Conservation (phyloP, 208 protist genomes). For the Trypanosoma rangeli region DNA sequence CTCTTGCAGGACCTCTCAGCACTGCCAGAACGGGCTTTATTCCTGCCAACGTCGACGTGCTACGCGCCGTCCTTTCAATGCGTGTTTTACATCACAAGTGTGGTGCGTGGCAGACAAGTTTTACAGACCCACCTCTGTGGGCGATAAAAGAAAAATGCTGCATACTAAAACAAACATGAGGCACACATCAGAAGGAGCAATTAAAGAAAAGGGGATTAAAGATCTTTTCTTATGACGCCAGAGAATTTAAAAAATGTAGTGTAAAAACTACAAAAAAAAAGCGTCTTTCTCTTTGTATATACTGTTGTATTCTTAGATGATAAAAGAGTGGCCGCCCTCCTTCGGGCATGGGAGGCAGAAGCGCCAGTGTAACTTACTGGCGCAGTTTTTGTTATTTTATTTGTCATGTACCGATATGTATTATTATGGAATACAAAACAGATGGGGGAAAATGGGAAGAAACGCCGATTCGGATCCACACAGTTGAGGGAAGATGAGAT, state of each 20-base stretch:
- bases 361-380: too few species aligned
- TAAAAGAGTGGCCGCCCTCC: too few species aligned
- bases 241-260: too few species aligned
- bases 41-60: slow-evolving; percentile 38
- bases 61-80: slow-evolving; percentile 58
- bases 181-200: background rate
- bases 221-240: too few species aligned
- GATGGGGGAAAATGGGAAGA: background rate
- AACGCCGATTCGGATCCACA: too few species aligned
- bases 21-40: slow-evolving; percentile 25
- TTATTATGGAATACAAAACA: background rate
- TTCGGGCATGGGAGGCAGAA: too few species aligned
- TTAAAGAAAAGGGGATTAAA: background rate
- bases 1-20: background rate
- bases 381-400: too few species aligned
- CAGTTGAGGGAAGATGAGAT: background rate
- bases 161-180: slow-evolving; percentile 35
- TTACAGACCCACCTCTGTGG: slow-evolving; percentile 48
- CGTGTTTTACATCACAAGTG: slow-evolving; percentile 65
- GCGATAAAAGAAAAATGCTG: slow-evolving; percentile 26
- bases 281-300: background rate
- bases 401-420: too few species aligned
- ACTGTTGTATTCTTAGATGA: too few species aligned
- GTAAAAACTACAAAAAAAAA: background rate
- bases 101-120: slow-evolving; percentile 43